Conservation (phyloP, 164 flowering plant species). For the Aristolochia fimbriata region DNA sequence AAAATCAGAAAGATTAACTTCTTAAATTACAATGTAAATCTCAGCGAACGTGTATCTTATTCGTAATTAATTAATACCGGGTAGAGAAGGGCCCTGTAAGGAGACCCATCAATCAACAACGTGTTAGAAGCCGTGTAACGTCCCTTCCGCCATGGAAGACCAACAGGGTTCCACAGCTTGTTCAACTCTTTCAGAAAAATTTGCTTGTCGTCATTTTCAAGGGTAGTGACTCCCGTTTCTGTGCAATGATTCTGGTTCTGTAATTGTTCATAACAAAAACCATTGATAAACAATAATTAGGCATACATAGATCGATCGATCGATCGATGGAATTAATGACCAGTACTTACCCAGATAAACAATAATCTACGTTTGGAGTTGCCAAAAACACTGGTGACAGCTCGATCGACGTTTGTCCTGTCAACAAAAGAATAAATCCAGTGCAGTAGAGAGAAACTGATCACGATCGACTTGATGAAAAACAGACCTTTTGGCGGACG, state of each 20-base stretch:
- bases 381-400: background rate
- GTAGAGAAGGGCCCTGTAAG: constrained; percentile 74
- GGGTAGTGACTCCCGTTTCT: constrained; percentile 29
- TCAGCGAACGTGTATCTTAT: too few relatives aligned
- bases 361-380: background rate
- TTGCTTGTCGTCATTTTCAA: constrained; percentile 48
- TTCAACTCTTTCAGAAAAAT: constrained; percentile 61
- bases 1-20: too few relatives aligned
- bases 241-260: constrained; percentile 68
- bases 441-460: background rate
- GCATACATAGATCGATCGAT: background rate
- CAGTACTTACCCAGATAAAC: background rate
- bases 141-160: constrained; percentile 23
- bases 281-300: too few relatives aligned
- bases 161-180: constrained; percentile 51
- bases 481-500: constrained; percentile 58
- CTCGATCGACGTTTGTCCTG: background rate
- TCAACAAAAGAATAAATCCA: background rate
- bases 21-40: too few relatives aligned
- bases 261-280: background rate
- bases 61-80: too few relatives aligned
- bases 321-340: background rate
- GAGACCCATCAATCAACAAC: constrained; percentile 77
- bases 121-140: constrained; percentile 62
- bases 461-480: too few relatives aligned